Evolutionary conservation across 768 basidiomycete genomes (phyloP), one percentile per base, ranked within the genome.

Genomic region (Tricholoma bakamatsutake): DNA sequence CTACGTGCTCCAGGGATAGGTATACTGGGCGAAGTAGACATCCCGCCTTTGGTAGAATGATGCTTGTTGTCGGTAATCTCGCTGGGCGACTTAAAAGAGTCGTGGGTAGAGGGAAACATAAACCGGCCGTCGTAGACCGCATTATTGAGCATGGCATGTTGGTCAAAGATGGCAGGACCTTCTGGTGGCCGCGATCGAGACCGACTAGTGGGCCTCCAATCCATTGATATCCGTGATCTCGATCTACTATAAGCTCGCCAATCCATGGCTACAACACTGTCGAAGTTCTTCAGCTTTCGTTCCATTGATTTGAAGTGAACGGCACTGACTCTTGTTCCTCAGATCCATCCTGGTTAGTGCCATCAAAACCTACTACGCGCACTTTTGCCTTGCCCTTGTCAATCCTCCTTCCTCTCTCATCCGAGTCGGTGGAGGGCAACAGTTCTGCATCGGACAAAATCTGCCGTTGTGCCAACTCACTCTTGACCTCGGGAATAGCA

Each of bases 221-320:
- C 93, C 90, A 95, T 93, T 18, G 89, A 86, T 62, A 87, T 86
- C 21, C 93, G 83, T 12, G 93, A 95, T 63, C 93, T 82, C 24
- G 93, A 96, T 59, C 93, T 81, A 70, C 92, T 94, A 67, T 93
- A 84, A 31, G 90, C 85, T 49, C 93, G 80, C 94, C 93, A 97
- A 66, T 96, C 94, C 93, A 97, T 97, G 27, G 84, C 73, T 45
- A 80, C 79, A 53, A 76, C 74, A 57, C 85, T 85, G 56, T 52
- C 57, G 67, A 64, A 34, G 46, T 43, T 58, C 54, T 42, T 59
- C 45, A 33, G 43, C 33, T 49, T n/a, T 47, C n/a, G 21, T 50
- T 47, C 17, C 33, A 51, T 52, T 12, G n/a, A 54, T 39, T 40
- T 24, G 47, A 45, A 43, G 27, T 21, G 55, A 54, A 60, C 52